phyloP scores from a whole-genome alignment of 1,139 yeast species.

The Yamadazyma atlantica region DNA sequence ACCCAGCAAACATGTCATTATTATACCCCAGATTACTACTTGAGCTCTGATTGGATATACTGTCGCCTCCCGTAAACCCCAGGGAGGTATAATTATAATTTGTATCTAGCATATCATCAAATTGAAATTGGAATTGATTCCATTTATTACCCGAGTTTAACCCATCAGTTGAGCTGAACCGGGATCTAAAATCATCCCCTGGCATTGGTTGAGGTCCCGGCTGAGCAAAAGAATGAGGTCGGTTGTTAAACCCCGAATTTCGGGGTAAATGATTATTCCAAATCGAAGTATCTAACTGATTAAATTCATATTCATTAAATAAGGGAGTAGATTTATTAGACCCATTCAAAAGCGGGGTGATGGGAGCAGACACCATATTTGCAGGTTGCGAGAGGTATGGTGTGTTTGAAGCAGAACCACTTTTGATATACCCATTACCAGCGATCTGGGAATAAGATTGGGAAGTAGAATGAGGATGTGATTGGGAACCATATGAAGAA shows the following conservation, averaged over 20 bases:
- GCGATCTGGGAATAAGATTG: neutral
- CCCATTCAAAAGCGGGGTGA: slow-evolving; percentile 14
- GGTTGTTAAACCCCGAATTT: neutral
- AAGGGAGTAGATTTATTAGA: slow-evolving; percentile 14
- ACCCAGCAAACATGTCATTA: neutral
- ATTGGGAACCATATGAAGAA: neutral
- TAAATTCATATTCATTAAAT: slow-evolving; percentile 15
- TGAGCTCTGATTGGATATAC: too few relatives aligned
- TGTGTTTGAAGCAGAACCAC: neutral
- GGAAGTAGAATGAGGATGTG: slow-evolving; percentile 2
- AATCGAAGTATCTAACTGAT: slow-evolving; percentile 7
- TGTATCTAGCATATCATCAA: neutral
- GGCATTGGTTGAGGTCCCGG: neutral
- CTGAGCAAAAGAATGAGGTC: neutral
- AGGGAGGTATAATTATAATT: neutral
- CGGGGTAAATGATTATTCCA: slow-evolving; percentile 8
- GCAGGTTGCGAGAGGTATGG: neutral
- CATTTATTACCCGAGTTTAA: neutral
- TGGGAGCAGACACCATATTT: slow-evolving; percentile 16
- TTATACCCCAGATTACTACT: too few relatives aligned
- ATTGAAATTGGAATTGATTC: slow-evolving; percentile 1
- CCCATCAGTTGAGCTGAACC: neutral
- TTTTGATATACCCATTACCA: too few relatives aligned
- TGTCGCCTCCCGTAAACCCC: too few relatives aligned
- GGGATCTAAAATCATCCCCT: neutral